Conservation (phyloP, 768 basidiomycete genomes). For the Psilocybe cyanescens region DNA sequence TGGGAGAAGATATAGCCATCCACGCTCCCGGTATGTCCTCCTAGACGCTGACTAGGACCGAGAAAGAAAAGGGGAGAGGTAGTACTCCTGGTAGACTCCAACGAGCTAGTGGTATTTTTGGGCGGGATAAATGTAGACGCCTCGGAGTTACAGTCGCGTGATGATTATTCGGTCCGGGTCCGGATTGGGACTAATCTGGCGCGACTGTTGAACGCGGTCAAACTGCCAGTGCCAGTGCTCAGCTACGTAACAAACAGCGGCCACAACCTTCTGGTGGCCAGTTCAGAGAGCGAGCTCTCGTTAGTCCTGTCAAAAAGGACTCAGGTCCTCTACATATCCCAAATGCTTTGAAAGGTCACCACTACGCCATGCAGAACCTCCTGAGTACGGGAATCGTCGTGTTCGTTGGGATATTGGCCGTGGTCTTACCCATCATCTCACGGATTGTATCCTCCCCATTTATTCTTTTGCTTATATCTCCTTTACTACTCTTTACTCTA, state of each 20-base stretch:
- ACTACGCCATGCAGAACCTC: slow-evolving; percentile 34
- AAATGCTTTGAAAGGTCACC: slow-evolving; percentile 17
- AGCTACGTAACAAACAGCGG: background rate
- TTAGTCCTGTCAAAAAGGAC: background rate
- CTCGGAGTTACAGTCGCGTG: slow-evolving; percentile 15
- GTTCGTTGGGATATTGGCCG: slow-evolving; percentile 58
- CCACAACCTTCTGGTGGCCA: slow-evolving; percentile 3
- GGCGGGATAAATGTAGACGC: background rate
- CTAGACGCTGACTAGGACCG: slow-evolving; percentile 1
- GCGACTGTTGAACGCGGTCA: slow-evolving; percentile 1
- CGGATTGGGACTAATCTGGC: slow-evolving; percentile 1
- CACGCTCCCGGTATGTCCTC: slow-evolving; percentile 5
- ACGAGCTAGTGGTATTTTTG: background rate
- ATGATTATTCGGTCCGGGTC: slow-evolving; percentile 20
- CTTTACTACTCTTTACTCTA: slow-evolving; percentile 54
- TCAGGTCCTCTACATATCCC: background rate
- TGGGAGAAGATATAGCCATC: slow-evolving; percentile 18
- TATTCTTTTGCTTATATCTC: slow-evolving; percentile 64
- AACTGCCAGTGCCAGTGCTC: background rate
- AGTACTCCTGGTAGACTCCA: background rate
- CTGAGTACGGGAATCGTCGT: slow-evolving; percentile 57
- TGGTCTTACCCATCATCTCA: slow-evolving; percentile 55
- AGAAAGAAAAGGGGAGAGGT: background rate
- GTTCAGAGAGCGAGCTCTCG: background rate
- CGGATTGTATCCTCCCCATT: slow-evolving; percentile 71